Evolutionary conservation across 176 grass and related monocot genomes (phyloP).

Genomic region (Oryza glumipatula): DNA sequence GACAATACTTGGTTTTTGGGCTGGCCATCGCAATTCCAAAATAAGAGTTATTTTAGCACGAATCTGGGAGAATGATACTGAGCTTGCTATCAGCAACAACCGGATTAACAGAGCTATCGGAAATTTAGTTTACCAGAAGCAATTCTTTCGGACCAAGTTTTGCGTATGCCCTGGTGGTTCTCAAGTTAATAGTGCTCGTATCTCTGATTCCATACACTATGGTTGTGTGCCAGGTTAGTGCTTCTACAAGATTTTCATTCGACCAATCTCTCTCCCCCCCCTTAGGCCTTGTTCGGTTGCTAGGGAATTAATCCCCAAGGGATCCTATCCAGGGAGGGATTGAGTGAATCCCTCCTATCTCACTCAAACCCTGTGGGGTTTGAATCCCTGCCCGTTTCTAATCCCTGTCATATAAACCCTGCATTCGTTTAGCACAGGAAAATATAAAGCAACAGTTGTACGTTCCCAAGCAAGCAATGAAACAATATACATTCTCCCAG

Average conservation of each 20-base stretch:
- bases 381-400: too few relatives aligned
- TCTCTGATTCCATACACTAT: constrained; percentile 95
- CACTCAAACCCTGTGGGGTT: too few relatives aligned
- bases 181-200: constrained; percentile 98
- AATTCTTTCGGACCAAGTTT: constrained; percentile 89
- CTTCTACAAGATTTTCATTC: not conserved
- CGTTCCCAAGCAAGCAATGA: too few relatives aligned
- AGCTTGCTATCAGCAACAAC: constrained; percentile 93
- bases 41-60: constrained; percentile 89
- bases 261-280: not conserved
- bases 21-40: constrained; percentile 81
- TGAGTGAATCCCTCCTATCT: too few relatives aligned
- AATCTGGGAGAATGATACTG: constrained; percentile 91
- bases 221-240: constrained; percentile 91
- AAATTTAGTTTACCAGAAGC: constrained; percentile 83
- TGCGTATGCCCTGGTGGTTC: constrained; percentile 85
- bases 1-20: constrained; percentile 78
- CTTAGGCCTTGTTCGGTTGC: too few relatives aligned
- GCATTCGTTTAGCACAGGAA: too few relatives aligned
- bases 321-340: too few relatives aligned
- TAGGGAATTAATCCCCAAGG: too few relatives aligned
- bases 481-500: too few relatives aligned
- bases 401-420: too few relatives aligned
- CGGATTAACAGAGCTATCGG: constrained; percentile 86
- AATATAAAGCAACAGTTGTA: too few relatives aligned